Conservation (phyloP, 192 early-diverging fungal species). For the Backusella australiensis region DNA sequence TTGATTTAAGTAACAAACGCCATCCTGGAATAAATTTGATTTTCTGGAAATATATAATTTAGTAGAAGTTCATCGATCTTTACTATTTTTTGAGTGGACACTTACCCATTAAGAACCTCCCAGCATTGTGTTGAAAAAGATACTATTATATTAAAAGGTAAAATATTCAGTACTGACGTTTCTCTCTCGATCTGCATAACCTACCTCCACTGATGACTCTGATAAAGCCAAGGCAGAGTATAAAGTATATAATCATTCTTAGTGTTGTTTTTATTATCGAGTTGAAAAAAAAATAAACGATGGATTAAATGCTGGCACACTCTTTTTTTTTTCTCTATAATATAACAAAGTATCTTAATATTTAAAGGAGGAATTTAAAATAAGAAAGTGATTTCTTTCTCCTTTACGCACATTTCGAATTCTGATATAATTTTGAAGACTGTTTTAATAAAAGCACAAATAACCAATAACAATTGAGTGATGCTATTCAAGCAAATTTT, state of each 20-base stretch:
- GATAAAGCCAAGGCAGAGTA: background rate
- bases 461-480: background rate
- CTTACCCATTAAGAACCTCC: slow-evolving; percentile 29
- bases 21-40: slow-evolving; percentile 29
- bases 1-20: background rate
- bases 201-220: background rate
- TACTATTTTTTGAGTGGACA: background rate
- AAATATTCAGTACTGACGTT: background rate
- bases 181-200: background rate
- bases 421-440: background rate
- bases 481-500: background rate
- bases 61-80: background rate
- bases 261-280: background rate
- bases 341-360: background rate
- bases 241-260: background rate
- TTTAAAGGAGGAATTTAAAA: background rate
- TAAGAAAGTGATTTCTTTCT: background rate
- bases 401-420: background rate
- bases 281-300: background rate
- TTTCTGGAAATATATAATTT: slow-evolving; percentile 7
- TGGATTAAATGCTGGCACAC: too few relatives aligned
- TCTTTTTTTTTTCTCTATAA: background rate
- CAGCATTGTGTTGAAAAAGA: slow-evolving; percentile 33
- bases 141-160: background rate
- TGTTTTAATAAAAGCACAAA: background rate